A percentile compares a stretch with the other conserved stretches of the same genome.
These are phyloP conservation scores for Solanum pennellii DNA, from an alignment of 257 asterid species.

Conservation along the genomic window DNA sequence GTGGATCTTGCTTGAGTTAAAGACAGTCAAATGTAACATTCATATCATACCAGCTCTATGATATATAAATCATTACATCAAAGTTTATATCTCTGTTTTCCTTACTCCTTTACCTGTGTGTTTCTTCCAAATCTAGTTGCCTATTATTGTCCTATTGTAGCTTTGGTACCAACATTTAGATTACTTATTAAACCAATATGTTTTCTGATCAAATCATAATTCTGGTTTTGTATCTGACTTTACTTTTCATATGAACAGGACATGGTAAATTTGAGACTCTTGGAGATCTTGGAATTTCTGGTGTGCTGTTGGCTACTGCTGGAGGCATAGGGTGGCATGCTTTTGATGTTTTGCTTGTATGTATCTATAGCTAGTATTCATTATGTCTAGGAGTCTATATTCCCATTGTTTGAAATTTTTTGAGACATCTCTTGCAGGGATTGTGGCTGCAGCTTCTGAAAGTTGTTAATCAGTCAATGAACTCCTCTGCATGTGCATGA, in stretches of 20 bases:
- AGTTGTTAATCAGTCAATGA: constrained; percentile 38
- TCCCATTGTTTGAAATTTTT: not conserved
- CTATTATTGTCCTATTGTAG: not conserved
- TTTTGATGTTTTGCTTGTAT: constrained; percentile 58
- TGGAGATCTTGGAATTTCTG: constrained; percentile 88
- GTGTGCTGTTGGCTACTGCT: constrained; percentile 75
- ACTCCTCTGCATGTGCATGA: constrained; percentile 34
- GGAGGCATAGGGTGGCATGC: constrained; percentile 99
- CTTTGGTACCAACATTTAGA: not conserved
- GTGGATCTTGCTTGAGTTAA: not conserved
- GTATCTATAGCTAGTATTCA: not conserved
- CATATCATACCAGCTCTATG: too few relatives aligned
- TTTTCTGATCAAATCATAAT: not conserved
- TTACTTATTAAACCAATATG: not conserved
- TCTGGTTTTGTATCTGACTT: constrained; percentile 4
- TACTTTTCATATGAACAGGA: constrained; percentile 37
- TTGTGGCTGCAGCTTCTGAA: constrained; percentile 63
- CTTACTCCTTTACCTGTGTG: not conserved
- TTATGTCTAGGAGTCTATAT: not conserved
- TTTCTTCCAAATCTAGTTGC: not conserved
- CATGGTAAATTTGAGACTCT: constrained; percentile 96
- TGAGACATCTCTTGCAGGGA: constrained; percentile 35
- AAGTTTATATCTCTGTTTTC: not conserved
- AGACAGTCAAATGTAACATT: not conserved
- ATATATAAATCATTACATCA: too few relatives aligned